Percentiles rank a stretch among this genome's conserved stretches.
phyloP scores from a whole-genome alignment of 441 rosid genomes.

The Dalechampia spathulata region DNA sequence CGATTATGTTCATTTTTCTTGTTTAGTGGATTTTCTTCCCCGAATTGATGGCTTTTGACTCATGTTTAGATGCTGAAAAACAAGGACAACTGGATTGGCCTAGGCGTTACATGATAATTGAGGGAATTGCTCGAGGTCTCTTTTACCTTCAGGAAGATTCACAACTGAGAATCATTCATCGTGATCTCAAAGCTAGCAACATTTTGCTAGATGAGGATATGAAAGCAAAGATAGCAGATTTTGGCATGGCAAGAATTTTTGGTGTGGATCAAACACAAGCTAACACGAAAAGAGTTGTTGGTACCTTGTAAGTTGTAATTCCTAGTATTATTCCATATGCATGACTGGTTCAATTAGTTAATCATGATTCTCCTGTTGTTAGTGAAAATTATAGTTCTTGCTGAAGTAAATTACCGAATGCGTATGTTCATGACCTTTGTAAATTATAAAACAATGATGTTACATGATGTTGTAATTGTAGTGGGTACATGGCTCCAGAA shows the following conservation, averaged over 20 bases:
- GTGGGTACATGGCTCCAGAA: conserved; percentile 35
- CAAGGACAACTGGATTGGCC: conserved; percentile 29
- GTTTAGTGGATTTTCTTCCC: too few species aligned
- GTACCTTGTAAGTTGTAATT: conserved; percentile 34
- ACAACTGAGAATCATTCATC: conserved; percentile 20
- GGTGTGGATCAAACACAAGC: conserved; percentile 26
- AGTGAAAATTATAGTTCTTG: too few species aligned
- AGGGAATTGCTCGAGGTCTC: conserved; percentile 39
- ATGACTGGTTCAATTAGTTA: background rate
- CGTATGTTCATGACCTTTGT: too few species aligned
- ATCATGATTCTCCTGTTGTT: background rate
- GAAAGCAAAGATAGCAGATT: conserved; percentile 23
- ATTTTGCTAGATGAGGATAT: conserved; percentile 13
- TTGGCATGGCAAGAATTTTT: conserved; percentile 35
- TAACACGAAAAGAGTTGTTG: conserved; percentile 30
- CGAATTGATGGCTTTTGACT: background rate
- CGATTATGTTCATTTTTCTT: too few species aligned
- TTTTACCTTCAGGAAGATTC: conserved; percentile 45
- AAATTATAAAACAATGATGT: too few species aligned
- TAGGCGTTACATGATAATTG: conserved; percentile 23
- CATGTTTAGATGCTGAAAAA: conserved; percentile 20
- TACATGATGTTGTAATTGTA: too few species aligned
- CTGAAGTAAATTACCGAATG: too few species aligned
- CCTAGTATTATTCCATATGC: background rate
- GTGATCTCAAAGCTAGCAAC: conserved; percentile 15